Evolutionary conservation across 2,329 filamentous ascomycete genomes (phyloP).

Genomic region (Elsinoe arachidis): DNA sequence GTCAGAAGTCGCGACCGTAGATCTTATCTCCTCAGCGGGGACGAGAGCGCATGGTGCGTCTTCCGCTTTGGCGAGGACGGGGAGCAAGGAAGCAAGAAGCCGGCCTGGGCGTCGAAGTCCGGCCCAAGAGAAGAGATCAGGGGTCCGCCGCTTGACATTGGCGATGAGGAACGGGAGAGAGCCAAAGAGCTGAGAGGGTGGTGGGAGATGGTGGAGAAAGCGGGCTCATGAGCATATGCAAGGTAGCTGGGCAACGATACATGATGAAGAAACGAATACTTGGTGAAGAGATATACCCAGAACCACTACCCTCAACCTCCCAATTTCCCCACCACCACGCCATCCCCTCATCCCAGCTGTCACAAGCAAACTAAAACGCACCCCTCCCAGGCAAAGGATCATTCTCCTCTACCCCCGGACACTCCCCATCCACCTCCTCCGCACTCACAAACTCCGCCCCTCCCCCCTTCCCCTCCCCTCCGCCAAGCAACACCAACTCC

Average conservation of each 20-base stretch:
- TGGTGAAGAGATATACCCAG: neutral
- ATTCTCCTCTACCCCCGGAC: conserved; percentile 4
- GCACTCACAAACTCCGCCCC: neutral
- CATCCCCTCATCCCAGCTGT: no score
- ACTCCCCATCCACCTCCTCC: neutral
- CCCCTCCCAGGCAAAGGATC: neutral
- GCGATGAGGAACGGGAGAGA: conserved; percentile 36
- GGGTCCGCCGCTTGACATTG: conserved; percentile 39
- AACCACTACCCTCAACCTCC: neutral
- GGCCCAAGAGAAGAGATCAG: conserved; percentile 33
- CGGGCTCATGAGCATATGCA: neutral
- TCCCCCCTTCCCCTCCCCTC: neutral
- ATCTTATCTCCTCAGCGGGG: conserved; percentile 32
- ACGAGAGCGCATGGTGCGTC: conserved; percentile 40
- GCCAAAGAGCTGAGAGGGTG: conserved; percentile 34
- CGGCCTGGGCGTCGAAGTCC: conserved; percentile 23
- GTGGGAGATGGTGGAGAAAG: conserved; percentile 26
- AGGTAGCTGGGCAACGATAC: neutral
- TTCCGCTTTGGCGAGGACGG: conserved; percentile 31
- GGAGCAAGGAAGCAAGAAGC: conserved; percentile 11
- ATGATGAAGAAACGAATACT: neutral
- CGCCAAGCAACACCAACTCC: neutral
- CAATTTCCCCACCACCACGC: no score
- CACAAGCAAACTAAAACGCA: neutral
- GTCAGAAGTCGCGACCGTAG: conserved; percentile 34